Percentiles rank a stretch among this genome's conserved stretches.
Conservation (phyloP, 192 early-diverging fungal genomes). For the Backusella circina region DNA sequence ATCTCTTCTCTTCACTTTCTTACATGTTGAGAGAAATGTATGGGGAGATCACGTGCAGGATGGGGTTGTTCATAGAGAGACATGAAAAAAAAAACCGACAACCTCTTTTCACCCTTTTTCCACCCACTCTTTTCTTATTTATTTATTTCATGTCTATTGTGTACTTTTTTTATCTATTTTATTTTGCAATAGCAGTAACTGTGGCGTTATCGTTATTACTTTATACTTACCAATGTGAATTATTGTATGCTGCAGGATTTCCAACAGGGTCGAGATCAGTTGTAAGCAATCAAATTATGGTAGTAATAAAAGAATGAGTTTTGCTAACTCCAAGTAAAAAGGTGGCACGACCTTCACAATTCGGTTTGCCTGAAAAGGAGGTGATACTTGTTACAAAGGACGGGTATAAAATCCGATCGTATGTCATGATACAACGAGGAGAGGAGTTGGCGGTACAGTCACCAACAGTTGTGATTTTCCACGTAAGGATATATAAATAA, state of each 20-base stretch:
- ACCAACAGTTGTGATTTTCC: slow-evolving; percentile 63
- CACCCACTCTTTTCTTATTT: not conserved
- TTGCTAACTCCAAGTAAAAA: slow-evolving; percentile 25
- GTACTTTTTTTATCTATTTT: slow-evolving; percentile 23
- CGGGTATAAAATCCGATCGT: slow-evolving; percentile 71
- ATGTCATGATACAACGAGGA: slow-evolving; percentile 64
- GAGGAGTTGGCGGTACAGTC: slow-evolving; percentile 52
- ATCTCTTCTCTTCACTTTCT: not conserved
- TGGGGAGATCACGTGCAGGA: slow-evolving; percentile 14
- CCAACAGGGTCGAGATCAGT: slow-evolving; percentile 32
- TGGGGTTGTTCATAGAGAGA: slow-evolving; percentile 11
- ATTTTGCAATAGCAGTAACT: slow-evolving; percentile 21
- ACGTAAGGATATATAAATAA: slow-evolving; percentile 54
- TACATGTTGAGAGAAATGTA: not conserved
- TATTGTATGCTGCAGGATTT: slow-evolving; percentile 29
- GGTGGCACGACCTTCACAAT: slow-evolving; percentile 68
- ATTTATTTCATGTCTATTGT: slow-evolving; percentile 1
- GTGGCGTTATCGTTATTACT: slow-evolving; percentile 21
- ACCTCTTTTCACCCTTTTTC: not conserved
- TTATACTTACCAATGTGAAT: slow-evolving; percentile 34
- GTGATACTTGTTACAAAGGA: slow-evolving; percentile 80
- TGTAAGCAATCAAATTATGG: slow-evolving; percentile 8
- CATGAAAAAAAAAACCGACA: not conserved
- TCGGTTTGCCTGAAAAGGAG: slow-evolving; percentile 57
- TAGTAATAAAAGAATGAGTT: no score